phyloP scores from a whole-genome alignment of 345 rosid genomes.

The Reutealis trisperma region DNA sequence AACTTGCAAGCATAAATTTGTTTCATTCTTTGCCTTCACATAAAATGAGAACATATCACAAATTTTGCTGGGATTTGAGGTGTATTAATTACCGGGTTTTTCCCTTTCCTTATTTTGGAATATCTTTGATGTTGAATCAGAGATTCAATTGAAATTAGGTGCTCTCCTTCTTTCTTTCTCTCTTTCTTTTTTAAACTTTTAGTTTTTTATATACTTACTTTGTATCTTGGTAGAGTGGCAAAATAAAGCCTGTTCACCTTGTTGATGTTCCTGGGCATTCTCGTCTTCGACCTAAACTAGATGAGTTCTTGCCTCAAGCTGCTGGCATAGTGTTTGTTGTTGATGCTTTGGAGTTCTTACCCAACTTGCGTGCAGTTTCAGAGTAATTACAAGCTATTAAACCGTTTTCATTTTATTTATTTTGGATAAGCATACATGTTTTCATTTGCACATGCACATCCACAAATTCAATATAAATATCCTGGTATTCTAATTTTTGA shows the following conservation, averaged over 20 bases:
- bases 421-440: background rate
- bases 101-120: background rate
- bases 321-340: slow-evolving; percentile 86
- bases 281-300: slow-evolving; percentile 80
- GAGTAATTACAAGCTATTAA: slow-evolving; percentile 53
- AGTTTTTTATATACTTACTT: background rate
- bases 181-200: background rate
- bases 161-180: too few relatives aligned
- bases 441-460: background rate
- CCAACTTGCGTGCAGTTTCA: slow-evolving; percentile 68
- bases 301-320: slow-evolving; percentile 77
- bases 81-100: background rate
- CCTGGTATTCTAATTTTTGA: slow-evolving; percentile 3
- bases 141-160: background rate
- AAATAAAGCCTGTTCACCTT: slow-evolving; percentile 71
- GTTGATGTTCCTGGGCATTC: slow-evolving; percentile 97
- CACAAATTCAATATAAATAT: background rate
- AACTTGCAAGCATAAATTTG: slow-evolving; percentile 16
- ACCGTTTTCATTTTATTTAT: too few relatives aligned
- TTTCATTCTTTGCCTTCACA: background rate
- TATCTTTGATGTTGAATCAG: background rate
- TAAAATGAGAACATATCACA: background rate
- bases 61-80: background rate
- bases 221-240: slow-evolving; percentile 54
- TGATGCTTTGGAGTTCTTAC: slow-evolving; percentile 88